A percentile compares a stretch with the other conserved stretches of the same genome.
phyloP scores from a whole-genome alignment of 768 basidiomycete species.

The Podaxis sp. region DNA sequence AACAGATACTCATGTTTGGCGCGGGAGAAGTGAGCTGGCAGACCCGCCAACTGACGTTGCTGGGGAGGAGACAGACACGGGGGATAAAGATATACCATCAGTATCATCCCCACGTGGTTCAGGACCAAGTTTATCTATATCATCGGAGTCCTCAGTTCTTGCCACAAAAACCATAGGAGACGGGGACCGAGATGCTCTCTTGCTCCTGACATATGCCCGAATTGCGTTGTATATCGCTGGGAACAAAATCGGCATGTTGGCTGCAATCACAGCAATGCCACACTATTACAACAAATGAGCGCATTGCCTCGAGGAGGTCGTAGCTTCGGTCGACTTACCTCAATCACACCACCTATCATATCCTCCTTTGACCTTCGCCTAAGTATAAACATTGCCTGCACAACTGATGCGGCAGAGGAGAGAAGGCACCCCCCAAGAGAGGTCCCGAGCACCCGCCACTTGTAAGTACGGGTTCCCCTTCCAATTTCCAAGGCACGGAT shows the following conservation, averaged over 20 bases:
- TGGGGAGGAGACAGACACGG: neutral
- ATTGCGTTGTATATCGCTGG: neutral
- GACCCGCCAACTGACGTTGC: neutral
- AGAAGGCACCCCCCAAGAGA: neutral
- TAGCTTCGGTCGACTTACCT: neutral
- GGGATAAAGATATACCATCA: neutral
- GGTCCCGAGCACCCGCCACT: neutral
- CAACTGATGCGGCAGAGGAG: neutral
- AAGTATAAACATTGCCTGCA: neutral
- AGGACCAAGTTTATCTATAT: neutral
- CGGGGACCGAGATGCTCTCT: neutral
- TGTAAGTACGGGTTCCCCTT: neutral
- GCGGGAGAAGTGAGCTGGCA: neutral
- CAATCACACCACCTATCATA: neutral
- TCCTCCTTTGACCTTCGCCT: neutral
- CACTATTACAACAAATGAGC: neutral
- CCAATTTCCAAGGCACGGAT: neutral
- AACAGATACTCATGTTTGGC: too few species aligned
- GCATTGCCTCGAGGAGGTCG: neutral
- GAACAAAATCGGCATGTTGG: neutral
- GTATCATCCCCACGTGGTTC: neutral
- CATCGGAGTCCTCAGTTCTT: neutral
- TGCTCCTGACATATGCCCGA: neutral
- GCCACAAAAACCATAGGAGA: neutral
- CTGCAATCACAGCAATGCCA: neutral